Base-by-base conservation (phyloP, 202 grass and related monocot genomes). In the Brachypodium distachyon region DNA sequence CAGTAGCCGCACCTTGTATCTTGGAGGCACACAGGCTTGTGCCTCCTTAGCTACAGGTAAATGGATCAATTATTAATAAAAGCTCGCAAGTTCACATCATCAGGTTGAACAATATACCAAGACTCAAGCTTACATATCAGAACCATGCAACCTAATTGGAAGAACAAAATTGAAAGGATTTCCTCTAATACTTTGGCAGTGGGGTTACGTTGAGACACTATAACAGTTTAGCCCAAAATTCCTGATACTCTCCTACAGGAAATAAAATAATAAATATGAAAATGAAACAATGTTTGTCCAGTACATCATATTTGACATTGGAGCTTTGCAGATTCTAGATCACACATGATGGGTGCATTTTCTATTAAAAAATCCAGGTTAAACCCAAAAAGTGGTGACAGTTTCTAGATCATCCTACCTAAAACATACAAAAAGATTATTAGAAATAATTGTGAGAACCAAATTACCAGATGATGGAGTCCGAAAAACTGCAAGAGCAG, bases 401-500 rank as follows among this genome's bases (percentile, higher is more conserved):
- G 14, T 59, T 13, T 19, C 43, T 77, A 68, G 31, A 51, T 77
- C 34, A 56, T 25, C 9, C 9, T 36, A 84, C 51, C 42, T 17
- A 5, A 83, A 63, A 55, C 5, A 39, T 19, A 7, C 22, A 46
- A 3, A 23, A 7, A 46, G 7, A 38, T 27, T 26, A 36, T 29
- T 31, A 50, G 29, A 82, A 74, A 43, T 44, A 55, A 33, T 47
- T 61, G 10, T n/a, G 55, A 50, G 13, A 77, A 48, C 46, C 31
- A 82, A 83, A 74, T 68, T 92, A 98, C 95, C 95, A 82, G 80
- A 57, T 86, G 87, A 79, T 14, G 95, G 89, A 11, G 73, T 90
- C 42, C 60, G 73, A 56, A 98, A 94, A 57, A 94, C 95, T 41
- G 91, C 95, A 81, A 97, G 95, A 34, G 95, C 87, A 81, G 72